Evolutionary conservation across 148 eudicot genomes (phyloP).

Genomic region (Camellia granthamiana): DNA sequence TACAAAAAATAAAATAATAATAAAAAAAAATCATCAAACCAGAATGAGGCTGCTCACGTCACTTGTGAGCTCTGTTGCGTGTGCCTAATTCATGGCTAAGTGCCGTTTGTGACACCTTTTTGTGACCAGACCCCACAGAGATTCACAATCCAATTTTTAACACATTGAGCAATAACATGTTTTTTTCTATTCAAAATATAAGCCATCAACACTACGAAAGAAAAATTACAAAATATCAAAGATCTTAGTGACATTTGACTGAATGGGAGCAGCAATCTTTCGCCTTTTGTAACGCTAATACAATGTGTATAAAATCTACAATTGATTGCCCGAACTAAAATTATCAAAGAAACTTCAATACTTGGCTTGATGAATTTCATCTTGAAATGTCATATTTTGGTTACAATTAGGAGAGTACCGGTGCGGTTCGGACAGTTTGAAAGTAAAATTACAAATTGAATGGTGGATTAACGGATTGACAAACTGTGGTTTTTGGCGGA

Average conservation of each 20-base stretch:
- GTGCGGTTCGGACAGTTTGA: too few species aligned
- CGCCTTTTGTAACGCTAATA: neutral
- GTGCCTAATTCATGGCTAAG: neutral
- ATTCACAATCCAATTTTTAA: neutral
- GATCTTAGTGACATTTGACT: neutral
- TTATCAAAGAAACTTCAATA: neutral
- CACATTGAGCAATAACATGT: neutral
- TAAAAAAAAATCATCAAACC: too few species aligned
- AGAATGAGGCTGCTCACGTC: too few species aligned
- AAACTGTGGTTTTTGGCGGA: too few species aligned
- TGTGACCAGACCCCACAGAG: neutral
- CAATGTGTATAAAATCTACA: neutral
- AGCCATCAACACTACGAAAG: neutral
- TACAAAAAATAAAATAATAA: too few species aligned
- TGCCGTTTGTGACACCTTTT: neutral
- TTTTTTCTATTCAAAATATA: neutral
- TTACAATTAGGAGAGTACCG: too few species aligned
- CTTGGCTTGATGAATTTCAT: neutral
- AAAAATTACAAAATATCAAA: neutral
- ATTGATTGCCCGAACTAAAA: neutral
- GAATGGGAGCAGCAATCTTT: neutral
- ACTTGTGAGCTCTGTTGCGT: too few species aligned
- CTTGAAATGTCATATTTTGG: conserved; percentile 47
- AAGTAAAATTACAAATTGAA: too few species aligned
- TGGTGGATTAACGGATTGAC: too few species aligned